phyloP scores from a whole-genome alignment of 768 basidiomycete species.

The Hortiboletus campestris region DNA sequence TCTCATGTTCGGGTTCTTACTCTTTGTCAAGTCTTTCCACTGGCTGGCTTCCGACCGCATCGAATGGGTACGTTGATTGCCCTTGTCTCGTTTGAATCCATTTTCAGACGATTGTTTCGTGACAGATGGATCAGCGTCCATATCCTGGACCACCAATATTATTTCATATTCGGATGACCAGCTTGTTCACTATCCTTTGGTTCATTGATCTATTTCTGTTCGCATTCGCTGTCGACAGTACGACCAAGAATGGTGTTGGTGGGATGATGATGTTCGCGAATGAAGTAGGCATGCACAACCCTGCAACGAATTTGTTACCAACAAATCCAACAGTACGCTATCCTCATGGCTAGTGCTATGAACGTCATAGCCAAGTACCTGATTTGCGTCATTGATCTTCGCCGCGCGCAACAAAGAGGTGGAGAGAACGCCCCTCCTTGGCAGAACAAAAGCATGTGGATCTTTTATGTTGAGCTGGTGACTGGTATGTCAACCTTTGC shows the following conservation, averaged over 20 bases:
- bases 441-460: constrained; percentile 98
- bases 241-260: constrained; percentile 74
- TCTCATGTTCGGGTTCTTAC: constrained; percentile 89
- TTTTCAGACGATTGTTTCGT: constrained; percentile 4
- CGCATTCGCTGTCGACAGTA: constrained; percentile 75
- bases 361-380: constrained; percentile 81
- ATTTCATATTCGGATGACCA: constrained; percentile 84
- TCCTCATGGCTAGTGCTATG: constrained; percentile 76
- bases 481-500: constrained; percentile 59
- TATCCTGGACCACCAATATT: constrained; percentile 77
- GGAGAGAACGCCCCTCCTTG: constrained; percentile 87
- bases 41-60: constrained; percentile 95
- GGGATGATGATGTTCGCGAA: constrained; percentile 95
- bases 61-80: constrained; percentile 74
- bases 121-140: constrained; percentile 96
- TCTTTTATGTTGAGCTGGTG: constrained; percentile 89
- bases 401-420: constrained; percentile 72
- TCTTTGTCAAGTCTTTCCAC: constrained; percentile 97
- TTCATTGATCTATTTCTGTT: constrained; percentile 75
- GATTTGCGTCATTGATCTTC: constrained; percentile 77
- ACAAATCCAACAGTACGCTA: constrained; percentile 64
- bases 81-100: neutral
- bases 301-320: constrained; percentile 7
- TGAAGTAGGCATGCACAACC: constrained; percentile 56
- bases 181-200: constrained; percentile 75